Percentiles rank a stretch among this genome's conserved stretches.
Conservation (phyloP, 1,284 basidiomycete genomes). For the Singerocomus rubriflavus region DNA sequence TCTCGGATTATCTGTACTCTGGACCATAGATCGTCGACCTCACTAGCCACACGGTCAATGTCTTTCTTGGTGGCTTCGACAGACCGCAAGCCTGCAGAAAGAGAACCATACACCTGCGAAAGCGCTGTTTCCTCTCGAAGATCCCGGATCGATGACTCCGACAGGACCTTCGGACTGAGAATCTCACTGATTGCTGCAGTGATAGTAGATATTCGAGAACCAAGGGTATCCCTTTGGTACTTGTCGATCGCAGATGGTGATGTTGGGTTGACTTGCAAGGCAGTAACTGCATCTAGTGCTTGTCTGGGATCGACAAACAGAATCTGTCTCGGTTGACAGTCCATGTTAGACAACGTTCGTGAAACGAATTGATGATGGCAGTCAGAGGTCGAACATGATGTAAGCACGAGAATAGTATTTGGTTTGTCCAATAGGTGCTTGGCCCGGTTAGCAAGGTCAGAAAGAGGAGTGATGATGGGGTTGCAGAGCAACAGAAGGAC, state of each 20-base stretch:
- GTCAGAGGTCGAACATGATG: conserved; percentile 30
- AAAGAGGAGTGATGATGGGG: conserved; percentile 48
- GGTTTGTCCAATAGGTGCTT: conserved; percentile 41
- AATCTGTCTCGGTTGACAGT: conserved; percentile 33
- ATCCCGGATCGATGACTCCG: conserved; percentile 6
- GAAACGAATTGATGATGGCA: conserved; percentile 15
- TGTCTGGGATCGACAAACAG: conserved; percentile 55
- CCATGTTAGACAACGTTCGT: conserved; percentile 16
- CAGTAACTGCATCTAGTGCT: conserved; percentile 50
- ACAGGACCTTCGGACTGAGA: conserved; percentile 20
- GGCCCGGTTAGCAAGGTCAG: conserved; percentile 35
- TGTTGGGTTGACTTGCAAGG: conserved; percentile 43
- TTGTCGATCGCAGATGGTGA: conserved; percentile 51
- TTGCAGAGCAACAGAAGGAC: conserved; percentile 59
- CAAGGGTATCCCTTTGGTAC: conserved; percentile 61
- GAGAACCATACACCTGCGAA: conserved; percentile 35
- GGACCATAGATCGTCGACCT: conserved; percentile 33
- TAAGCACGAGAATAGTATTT: conserved; percentile 52
- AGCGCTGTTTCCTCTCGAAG: conserved; percentile 33
- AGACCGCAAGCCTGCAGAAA: conserved; percentile 33
- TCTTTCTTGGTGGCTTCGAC: conserved; percentile 31
- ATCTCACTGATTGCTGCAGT: conserved; percentile 39
- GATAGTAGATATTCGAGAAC: conserved; percentile 53
- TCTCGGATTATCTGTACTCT: conserved; percentile 35
- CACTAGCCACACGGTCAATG: conserved; percentile 27